Evolutionary conservation across 1,284 basidiomycete species (phyloP).

Genomic region (Volvariella surrecta): DNA sequence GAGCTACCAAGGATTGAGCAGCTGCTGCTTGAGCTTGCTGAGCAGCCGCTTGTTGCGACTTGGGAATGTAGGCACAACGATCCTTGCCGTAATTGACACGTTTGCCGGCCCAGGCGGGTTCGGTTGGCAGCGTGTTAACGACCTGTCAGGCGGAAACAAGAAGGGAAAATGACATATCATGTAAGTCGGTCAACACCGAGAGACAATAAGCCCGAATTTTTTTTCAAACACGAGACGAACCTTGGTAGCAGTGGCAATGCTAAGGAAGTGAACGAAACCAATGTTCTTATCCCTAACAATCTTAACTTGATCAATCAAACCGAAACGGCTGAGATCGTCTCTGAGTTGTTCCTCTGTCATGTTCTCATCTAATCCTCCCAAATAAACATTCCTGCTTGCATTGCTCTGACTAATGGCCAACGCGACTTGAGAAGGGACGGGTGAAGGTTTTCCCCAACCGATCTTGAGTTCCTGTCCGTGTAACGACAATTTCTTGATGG

Average conservation of each 20-base stretch:
- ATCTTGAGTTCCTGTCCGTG: constrained; percentile 94
- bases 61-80: constrained; percentile 90
- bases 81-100: constrained; percentile 95
- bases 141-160: constrained; percentile 42
- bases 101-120: constrained; percentile 89
- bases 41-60: constrained; percentile 79
- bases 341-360: constrained; percentile 86
- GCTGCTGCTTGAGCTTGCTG: constrained; percentile 78
- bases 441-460: constrained; percentile 89
- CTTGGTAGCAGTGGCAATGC: constrained; percentile 89
- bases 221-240: constrained; percentile 27
- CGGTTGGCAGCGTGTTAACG: constrained; percentile 81
- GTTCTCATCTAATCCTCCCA: constrained; percentile 83
- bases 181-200: constrained; percentile 1
- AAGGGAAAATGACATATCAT: background rate
- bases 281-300: constrained; percentile 97
- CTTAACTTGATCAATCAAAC: constrained; percentile 97
- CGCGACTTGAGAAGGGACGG: constrained; percentile 78
- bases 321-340: constrained; percentile 82
- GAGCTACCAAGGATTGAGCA: constrained; percentile 68
- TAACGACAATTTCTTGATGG: constrained; percentile 84
- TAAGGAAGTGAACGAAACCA: constrained; percentile 94
- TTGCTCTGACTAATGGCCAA: constrained; percentile 85
- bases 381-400: constrained; percentile 89
- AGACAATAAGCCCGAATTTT: constrained; percentile 1